These are phyloP conservation scores for Starmerella floris DNA, from an alignment of 805 yeast species.

Conservation along the genomic window DNA sequence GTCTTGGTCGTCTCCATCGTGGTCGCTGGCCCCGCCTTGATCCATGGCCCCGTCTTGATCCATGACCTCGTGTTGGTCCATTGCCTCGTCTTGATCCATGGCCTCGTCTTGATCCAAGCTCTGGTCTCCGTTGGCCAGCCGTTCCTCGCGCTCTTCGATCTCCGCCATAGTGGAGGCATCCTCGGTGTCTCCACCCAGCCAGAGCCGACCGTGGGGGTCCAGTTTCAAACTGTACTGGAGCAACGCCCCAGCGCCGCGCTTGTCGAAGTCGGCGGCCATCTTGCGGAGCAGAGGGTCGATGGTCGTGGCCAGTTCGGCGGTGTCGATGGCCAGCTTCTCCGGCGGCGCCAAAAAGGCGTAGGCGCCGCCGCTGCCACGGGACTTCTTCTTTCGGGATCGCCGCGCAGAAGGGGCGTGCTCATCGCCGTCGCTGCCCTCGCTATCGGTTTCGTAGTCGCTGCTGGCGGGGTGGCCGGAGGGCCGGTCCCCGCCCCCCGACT, in stretches of 20 bases:
- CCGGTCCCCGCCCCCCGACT: constrained; percentile 13
- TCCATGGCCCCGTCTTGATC: not conserved
- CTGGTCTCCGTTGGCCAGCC: not conserved
- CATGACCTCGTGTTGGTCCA: not conserved
- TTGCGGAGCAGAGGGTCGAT: constrained; percentile 33
- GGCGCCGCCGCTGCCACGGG: not conserved
- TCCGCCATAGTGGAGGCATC: constrained; percentile 29
- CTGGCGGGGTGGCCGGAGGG: constrained; percentile 34
- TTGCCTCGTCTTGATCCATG: not conserved
- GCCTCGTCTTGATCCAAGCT: not conserved
- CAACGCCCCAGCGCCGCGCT: constrained; percentile 32
- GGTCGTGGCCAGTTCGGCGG: constrained; percentile 29
- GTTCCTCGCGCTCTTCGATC: not conserved
- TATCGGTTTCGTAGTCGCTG: constrained; percentile 17
- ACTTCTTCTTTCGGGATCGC: constrained; percentile 1
- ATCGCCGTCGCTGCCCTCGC: constrained; percentile 12
- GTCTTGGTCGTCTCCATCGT: not conserved
- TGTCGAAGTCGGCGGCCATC: constrained; percentile 35
- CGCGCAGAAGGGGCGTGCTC: constrained; percentile 13
- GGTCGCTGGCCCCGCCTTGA: not conserved
- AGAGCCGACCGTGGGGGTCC: constrained; percentile 45
- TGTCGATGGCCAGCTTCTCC: constrained; percentile 24
- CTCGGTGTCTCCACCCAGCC: constrained; percentile 47
- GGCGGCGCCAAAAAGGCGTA: constrained; percentile 20
- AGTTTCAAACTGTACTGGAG: constrained; percentile 39